Conservation (phyloP, 352 stramenopile species). For the Globisporangium ultimum region DNA sequence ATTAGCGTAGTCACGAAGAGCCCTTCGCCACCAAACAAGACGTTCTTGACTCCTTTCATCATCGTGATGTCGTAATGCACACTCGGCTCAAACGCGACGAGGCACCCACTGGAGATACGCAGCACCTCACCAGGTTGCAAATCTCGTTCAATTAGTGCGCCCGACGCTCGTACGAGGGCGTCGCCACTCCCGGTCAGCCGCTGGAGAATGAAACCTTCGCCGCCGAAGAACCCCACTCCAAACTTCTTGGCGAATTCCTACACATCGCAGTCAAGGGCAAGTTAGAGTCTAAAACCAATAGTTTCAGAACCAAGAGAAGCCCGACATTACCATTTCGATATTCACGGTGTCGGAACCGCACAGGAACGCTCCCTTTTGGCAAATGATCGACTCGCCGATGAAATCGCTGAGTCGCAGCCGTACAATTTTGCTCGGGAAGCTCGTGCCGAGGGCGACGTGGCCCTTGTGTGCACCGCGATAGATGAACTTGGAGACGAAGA, state of each 20-base stretch:
- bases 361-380: slow-evolving; percentile 91
- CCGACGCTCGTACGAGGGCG: slow-evolving; percentile 90
- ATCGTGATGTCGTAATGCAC: slow-evolving; percentile 91
- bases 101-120: slow-evolving; percentile 88
- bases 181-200: slow-evolving; percentile 87
- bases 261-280: neutral
- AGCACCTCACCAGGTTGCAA: slow-evolving; percentile 87
- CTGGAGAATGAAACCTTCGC: slow-evolving; percentile 94
- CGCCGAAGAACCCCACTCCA: slow-evolving; percentile 91
- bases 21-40: slow-evolving; percentile 92
- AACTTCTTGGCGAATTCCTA: slow-evolving; percentile 90
- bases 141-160: slow-evolving; percentile 85
- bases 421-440: slow-evolving; percentile 89
- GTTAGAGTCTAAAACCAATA: too few species aligned
- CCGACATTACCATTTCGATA: slow-evolving; percentile 77
- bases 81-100: slow-evolving; percentile 88
- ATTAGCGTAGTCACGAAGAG: slow-evolving; percentile 94
- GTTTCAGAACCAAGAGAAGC: too few species aligned
- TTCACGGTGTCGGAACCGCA: slow-evolving; percentile 89
- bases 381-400: slow-evolving; percentile 81
- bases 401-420: slow-evolving; percentile 88
- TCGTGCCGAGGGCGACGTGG: slow-evolving; percentile 88
- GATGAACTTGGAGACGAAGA: slow-evolving; percentile 75
- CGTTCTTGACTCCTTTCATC: slow-evolving; percentile 92
- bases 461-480: slow-evolving; percentile 61